phyloP scores from a whole-genome alignment of 768 basidiomycete genomes.

The Tricholoma furcatifolium region DNA sequence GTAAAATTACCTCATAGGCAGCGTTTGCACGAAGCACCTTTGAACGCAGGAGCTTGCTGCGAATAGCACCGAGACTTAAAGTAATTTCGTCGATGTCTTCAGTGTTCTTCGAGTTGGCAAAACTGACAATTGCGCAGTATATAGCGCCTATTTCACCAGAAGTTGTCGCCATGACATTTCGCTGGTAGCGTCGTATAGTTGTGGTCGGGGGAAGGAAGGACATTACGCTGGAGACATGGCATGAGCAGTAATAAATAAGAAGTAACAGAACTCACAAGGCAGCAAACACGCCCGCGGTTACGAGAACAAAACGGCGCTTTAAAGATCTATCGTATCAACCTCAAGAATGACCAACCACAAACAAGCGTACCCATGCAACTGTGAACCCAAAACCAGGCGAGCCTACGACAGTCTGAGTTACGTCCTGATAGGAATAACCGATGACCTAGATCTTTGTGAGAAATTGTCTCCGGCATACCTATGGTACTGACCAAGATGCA shows the following conservation, averaged over 20 bases:
- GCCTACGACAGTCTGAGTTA: constrained; percentile 42
- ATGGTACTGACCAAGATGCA: constrained; percentile 43
- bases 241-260: background rate
- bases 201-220: constrained; percentile 75
- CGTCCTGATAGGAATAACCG: constrained; percentile 73
- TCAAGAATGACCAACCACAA: background rate
- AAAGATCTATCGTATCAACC: background rate
- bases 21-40: constrained; percentile 55
- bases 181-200: constrained; percentile 73
- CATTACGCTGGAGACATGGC: constrained; percentile 43
- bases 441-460: constrained; percentile 44
- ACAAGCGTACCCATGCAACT: constrained; percentile 64
- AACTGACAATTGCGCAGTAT: constrained; percentile 76
- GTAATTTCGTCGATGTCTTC: constrained; percentile 55
- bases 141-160: constrained; percentile 65
- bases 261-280: constrained; percentile 57
- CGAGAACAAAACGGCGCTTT: constrained; percentile 67
- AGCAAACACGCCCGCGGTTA: constrained; percentile 67
- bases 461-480: background rate
- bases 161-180: constrained; percentile 66
- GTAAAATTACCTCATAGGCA: constrained; percentile 55
- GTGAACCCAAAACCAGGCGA: constrained; percentile 59
- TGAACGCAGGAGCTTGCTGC: constrained; percentile 69
- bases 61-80: constrained; percentile 68
- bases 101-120: constrained; percentile 56